These are phyloP conservation scores for Pezicula radicicola DNA, from an alignment of 2,329 filamentous ascomycete genomes.

Conservation along the genomic window DNA sequence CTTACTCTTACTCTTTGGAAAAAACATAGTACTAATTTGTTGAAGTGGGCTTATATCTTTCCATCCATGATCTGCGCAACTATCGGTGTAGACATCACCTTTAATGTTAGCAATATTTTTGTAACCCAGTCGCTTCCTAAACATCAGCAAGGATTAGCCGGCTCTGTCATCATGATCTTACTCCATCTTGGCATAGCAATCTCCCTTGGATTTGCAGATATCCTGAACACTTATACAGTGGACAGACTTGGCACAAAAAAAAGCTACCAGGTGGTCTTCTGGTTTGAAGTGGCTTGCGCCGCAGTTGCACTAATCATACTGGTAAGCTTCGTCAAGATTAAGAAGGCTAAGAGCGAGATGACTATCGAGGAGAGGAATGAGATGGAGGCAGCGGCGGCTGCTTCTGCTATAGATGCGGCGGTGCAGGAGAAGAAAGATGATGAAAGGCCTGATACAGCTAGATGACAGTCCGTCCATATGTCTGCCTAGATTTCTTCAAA, in stretches of 20 bases:
- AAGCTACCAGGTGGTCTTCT: conserved; percentile 65
- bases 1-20: no score
- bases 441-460: not conserved
- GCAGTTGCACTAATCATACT: conserved; percentile 48
- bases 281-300: conserved; percentile 59
- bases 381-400: conserved; percentile 13
- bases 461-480: no score
- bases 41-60: conserved; percentile 77
- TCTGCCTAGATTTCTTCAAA: no score
- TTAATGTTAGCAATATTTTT: conserved; percentile 73
- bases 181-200: conserved; percentile 71
- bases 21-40: no score
- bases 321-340: conserved; percentile 47
- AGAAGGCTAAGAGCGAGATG: conserved; percentile 51
- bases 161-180: conserved; percentile 67
- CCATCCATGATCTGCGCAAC: conserved; percentile 68
- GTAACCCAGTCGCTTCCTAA: conserved; percentile 70
- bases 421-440: not conserved
- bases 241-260: conserved; percentile 35
- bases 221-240: conserved; percentile 46
- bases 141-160: conserved; percentile 67
- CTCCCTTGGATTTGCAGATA: conserved; percentile 67
- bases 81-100: conserved; percentile 72
- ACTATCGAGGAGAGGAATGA: conserved; percentile 52
- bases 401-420: not conserved